Conservation (phyloP, 768 basidiomycete species). For the Stropharia rugosoannulata region DNA sequence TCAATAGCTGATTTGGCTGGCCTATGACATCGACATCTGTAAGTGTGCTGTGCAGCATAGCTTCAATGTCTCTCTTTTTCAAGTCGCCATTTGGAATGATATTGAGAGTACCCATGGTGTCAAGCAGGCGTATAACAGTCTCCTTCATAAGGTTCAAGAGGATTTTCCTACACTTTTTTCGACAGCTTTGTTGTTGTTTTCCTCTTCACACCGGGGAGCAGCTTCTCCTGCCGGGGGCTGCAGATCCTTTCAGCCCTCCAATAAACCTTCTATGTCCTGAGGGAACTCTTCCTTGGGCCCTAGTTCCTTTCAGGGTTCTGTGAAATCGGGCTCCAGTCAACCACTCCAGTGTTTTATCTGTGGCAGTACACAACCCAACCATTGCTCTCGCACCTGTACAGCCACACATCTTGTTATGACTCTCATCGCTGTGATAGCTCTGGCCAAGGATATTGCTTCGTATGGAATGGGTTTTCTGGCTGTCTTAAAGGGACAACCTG, state of each 20-base stretch:
- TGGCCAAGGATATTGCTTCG: conserved; percentile 12
- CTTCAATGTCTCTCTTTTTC: too few relatives aligned
- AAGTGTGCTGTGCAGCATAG: too few relatives aligned
- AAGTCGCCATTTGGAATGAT: conserved; percentile 12
- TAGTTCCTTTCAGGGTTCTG: neutral
- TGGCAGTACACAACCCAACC: too few relatives aligned
- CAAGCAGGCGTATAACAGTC: too few relatives aligned
- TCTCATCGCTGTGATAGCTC: neutral
- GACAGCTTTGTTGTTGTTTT: neutral
- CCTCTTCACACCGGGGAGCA: neutral
- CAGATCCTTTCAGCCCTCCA: neutral
- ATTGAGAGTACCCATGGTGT: too few relatives aligned
- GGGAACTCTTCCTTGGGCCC: neutral
- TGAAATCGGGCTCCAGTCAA: neutral
- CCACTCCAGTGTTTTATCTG: conserved; percentile 1
- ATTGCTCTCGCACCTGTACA: neutral
- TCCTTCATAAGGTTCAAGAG: too few relatives aligned
- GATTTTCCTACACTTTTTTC: neutral
- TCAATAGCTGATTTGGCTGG: too few relatives aligned
- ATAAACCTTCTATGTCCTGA: neutral
- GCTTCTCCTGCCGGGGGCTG: too few relatives aligned
- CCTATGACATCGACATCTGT: too few relatives aligned
- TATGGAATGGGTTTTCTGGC: too few relatives aligned
- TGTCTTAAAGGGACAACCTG: too few relatives aligned
- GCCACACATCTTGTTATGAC: too few relatives aligned